Evolutionary conservation across 2,329 filamentous ascomycete genomes (phyloP).

Genomic region (Aureobasidium sp.): DNA sequence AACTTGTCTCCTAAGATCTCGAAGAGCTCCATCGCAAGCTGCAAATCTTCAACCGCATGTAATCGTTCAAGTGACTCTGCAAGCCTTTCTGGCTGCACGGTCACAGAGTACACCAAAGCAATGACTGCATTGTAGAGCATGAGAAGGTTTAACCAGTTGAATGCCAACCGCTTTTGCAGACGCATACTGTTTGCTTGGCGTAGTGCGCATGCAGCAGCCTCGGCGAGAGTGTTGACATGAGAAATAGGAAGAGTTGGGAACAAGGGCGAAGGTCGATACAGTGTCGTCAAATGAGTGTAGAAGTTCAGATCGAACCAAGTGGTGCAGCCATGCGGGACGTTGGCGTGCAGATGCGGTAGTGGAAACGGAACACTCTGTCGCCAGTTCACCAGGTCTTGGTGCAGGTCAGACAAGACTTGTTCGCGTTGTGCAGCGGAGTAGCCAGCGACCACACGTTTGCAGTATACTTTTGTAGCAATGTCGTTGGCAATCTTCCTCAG

Average conservation of each 20-base stretch:
- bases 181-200: slow-evolving; percentile 36
- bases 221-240: slow-evolving; percentile 32
- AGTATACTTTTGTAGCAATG: slow-evolving; percentile 36
- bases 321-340: slow-evolving; percentile 38
- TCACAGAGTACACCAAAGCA: slow-evolving; percentile 40
- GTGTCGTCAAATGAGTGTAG: slow-evolving; percentile 40
- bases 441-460: slow-evolving; percentile 22
- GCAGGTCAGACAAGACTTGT: slow-evolving; percentile 28
- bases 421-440: slow-evolving; percentile 6
- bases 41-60: slow-evolving; percentile 19
- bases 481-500: slow-evolving; percentile 38
- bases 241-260: slow-evolving; percentile 32
- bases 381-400: slow-evolving; percentile 40
- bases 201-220: slow-evolving; percentile 39
- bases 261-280: slow-evolving; percentile 41
- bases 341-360: slow-evolving; percentile 17
- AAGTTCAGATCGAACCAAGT: slow-evolving; percentile 46
- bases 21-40: slow-evolving; percentile 18
- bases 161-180: slow-evolving; percentile 35
- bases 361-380: slow-evolving; percentile 29
- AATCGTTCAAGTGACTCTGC: slow-evolving; percentile 16
- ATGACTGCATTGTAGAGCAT: slow-evolving; percentile 38
- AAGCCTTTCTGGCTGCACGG: slow-evolving; percentile 31
- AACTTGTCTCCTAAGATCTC: slow-evolving; percentile 16
- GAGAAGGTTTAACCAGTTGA: slow-evolving; percentile 39